Evolutionary conservation across 2,329 filamentous ascomycete species (phyloP).

Genomic region (Aspergillus sp.): DNA sequence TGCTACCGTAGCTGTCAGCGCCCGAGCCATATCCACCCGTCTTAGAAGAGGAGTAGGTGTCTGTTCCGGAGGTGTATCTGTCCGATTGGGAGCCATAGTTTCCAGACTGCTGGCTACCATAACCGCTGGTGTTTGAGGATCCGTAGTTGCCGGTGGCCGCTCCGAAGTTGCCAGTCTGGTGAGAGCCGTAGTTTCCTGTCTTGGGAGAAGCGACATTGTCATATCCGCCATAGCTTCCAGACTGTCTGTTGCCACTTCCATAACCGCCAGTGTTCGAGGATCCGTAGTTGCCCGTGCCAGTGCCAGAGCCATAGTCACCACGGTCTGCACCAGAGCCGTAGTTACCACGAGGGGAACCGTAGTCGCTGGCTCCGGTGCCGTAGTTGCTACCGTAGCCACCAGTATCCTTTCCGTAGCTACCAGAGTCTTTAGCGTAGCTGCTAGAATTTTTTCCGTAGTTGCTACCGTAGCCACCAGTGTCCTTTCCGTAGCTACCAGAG

Average conservation of each 20-base stretch:
- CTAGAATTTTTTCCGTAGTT: no score
- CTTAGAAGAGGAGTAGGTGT: not conserved
- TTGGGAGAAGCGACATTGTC: no score
- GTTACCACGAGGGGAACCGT: not conserved
- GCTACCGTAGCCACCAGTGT: not conserved
- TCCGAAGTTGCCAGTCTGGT: no score
- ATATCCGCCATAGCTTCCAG: constrained; percentile 2
- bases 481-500: no score
- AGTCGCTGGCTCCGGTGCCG: not conserved
- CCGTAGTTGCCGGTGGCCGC: no score
- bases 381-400: not conserved
- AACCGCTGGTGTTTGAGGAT: no score
- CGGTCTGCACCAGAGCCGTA: constrained; percentile 5
- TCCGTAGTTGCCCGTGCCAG: not conserved
- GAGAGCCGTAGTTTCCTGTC: no score
- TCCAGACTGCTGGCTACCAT: no score
- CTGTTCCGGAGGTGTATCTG: not conserved
- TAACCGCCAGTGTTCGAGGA: not conserved
- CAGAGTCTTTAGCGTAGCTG: no score
- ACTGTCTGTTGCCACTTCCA: not conserved
- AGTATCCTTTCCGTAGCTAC: no score
- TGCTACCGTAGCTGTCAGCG: constrained; percentile 4
- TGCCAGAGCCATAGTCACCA: constrained; percentile 4
- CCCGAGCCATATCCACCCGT: not conserved
- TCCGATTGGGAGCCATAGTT: not conserved